phyloP scores from a whole-genome alignment of 2,329 filamentous ascomycete species.

The Fusarium buxicola region DNA sequence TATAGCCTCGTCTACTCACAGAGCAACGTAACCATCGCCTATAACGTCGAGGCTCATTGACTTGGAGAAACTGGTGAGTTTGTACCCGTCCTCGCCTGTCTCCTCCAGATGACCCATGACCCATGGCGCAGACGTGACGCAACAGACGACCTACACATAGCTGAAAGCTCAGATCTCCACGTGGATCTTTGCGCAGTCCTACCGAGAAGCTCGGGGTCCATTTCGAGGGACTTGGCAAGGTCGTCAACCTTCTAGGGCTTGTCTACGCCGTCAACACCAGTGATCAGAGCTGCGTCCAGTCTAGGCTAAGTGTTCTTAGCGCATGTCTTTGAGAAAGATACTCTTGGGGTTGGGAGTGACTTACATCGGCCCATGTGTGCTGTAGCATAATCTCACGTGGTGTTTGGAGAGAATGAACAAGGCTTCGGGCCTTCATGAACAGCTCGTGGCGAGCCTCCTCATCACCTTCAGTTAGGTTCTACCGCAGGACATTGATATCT shows the following conservation, averaged over 20 bases:
- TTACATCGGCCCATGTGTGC: conserved; percentile 56
- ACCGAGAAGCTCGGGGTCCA: conserved; percentile 47
- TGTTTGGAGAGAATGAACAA: conserved; percentile 51
- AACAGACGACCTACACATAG: conserved; percentile 42
- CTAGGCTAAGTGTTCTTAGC: conserved; percentile 22
- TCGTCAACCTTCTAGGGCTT: conserved; percentile 46
- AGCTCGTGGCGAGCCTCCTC: conserved; percentile 45
- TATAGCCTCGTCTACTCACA: conserved; percentile 25
- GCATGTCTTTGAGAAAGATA: not conserved
- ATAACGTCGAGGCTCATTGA: conserved; percentile 48
- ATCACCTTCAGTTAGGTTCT: not conserved
- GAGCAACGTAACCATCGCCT: conserved; percentile 45
- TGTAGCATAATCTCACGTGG: conserved; percentile 58
- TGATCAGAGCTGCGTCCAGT: conserved; percentile 36
- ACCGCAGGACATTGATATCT: not conserved
- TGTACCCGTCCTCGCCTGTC: conserved; percentile 49
- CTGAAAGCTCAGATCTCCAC: conserved; percentile 9
- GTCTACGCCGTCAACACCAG: conserved; percentile 48
- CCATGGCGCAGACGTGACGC: conserved; percentile 52
- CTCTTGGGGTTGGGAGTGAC: not conserved
- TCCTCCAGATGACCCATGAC: conserved; percentile 52
- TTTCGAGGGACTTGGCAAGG: conserved; percentile 43
- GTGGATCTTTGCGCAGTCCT: not conserved
- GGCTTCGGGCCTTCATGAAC: conserved; percentile 47
- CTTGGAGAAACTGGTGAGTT: conserved; percentile 50